These are phyloP conservation scores for Noccaea caerulescens DNA, from an alignment of 345 rosid genomes.

Conservation along the genomic window DNA sequence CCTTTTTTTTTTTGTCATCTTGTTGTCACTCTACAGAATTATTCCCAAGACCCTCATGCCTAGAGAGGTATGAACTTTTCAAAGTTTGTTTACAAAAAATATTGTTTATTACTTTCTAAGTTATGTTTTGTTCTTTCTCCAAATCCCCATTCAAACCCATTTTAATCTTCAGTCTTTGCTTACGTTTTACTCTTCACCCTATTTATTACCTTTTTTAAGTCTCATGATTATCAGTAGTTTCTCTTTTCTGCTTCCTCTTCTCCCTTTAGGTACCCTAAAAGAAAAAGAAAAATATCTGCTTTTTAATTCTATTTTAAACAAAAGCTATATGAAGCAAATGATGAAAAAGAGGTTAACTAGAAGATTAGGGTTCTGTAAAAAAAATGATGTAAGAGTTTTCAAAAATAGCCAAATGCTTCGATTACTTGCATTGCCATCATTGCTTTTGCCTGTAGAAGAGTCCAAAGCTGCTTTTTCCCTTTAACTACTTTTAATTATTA, in stretches of 20 bases:
- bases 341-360: slow-evolving; percentile 25
- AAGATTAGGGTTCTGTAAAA: slow-evolving; percentile 38
- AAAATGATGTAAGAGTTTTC: slow-evolving; percentile 18
- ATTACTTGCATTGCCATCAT: slow-evolving; percentile 46
- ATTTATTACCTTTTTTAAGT: slow-evolving; percentile 21
- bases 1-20: slow-evolving; percentile 61
- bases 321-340: slow-evolving; percentile 27
- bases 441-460: slow-evolving; percentile 50
- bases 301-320: background rate
- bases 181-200: slow-evolving; percentile 42
- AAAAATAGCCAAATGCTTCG: slow-evolving; percentile 31
- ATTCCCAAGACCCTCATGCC: slow-evolving; percentile 99
- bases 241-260: slow-evolving; percentile 22
- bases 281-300: slow-evolving; percentile 26
- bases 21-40: slow-evolving; percentile 84
- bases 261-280: slow-evolving; percentile 20
- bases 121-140: slow-evolving; percentile 19
- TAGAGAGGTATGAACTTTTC: slow-evolving; percentile 75
- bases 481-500: slow-evolving; percentile 43
- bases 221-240: slow-evolving; percentile 38
- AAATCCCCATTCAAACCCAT: slow-evolving; percentile 27
- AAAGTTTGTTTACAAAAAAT: slow-evolving; percentile 7
- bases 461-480: slow-evolving; percentile 46
- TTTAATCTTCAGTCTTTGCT: slow-evolving; percentile 37
- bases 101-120: slow-evolving; percentile 35